Evolutionary conservation across 2,329 filamentous ascomycete species (phyloP), one percentile per base, ranked within the genome.

Genomic region (Sclerotinia glacialis): DNA sequence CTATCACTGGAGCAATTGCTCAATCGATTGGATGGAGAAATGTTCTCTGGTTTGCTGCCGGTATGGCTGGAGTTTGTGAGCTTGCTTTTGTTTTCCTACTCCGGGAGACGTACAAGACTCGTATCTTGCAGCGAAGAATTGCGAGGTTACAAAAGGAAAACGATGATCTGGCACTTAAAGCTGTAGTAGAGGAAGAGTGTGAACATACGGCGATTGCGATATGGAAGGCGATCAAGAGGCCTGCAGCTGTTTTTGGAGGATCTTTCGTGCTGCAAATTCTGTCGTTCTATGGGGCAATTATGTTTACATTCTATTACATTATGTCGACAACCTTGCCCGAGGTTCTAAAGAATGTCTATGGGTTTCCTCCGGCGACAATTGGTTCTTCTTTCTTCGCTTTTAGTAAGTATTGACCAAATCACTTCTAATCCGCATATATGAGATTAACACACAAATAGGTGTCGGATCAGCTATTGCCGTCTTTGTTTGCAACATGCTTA

Each of bases 21-120:
- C 82, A 83, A 44, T 72, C 78, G 1, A 69, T 75, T 42, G 81
- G 80, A 4, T 86, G 84, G 83, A 73, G 83, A 44, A 85, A 82
- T 80, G 78, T 82, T 5, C 82, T 84, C 49, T 84, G 80, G 79
- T 75, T 82, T 16, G 76, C 82, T 34, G 76, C 80, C 14, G 80
- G 80, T 28, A 0, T 72, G 64, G 44, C 76, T 61, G 79, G 78
- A 12, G 70, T 73, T 0, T 83, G 67, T 80, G 80, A 53, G 79
- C 79, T 50, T 85, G 66, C 82, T 6, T 73, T 78, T 0, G n/a
- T 79, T n/a, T 37, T 77, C 18, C 79, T 80, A 76, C 81, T 69
- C 71, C 77, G 80, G 7, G 87, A 89, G 77, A 89, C 87, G 16
- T 89, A 89, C 75, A 83, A 82, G 71, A 80, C 86, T 50, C 77